Base-by-base conservation (phyloP, 164 flowering plant genomes). In the Saururus chinensis region DNA sequence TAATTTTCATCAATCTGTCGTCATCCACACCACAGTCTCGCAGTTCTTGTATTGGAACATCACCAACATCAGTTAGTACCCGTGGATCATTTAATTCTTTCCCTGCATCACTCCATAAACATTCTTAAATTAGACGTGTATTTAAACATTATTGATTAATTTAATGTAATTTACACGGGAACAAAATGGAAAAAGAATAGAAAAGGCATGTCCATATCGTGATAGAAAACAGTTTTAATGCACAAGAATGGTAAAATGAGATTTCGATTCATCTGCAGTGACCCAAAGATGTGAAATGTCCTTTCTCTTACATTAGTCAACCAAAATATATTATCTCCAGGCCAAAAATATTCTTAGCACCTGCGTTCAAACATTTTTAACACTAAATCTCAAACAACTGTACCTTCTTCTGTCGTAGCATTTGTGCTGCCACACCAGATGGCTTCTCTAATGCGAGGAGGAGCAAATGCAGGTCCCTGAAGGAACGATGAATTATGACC, bases 361-460 rank as follows among this genome's bases (percentile, higher is more conserved):
- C 37, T 30, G 2, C 37, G 6, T n/a, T 30, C 37, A 30, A 6
- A 30, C 37, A 30, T 30, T 30, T 30, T 30, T 30, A 2, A 30
- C 37, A 30, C 37, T 23, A 23, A 20, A 20, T 11, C 24, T 17
- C 21, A 25, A 71, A 87, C n/a, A n/a, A n/a, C n/a, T n/a, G n/a
- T n/a, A n/a, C 97, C 98, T 87, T 77, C 82, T 88, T 89, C 98
- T 26, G 96, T 93, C 37, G 91, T 69, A 53, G 97, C 70, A 68
- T 93, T 90, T 48, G 98, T 93, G 83, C 98, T 93, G 48, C 89
- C 96, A 76, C 92, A 86, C 98, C 98, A 93, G 51, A 93, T 90
- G 20, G 98, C 96, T 68, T 93, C 98, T 70, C 98, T 77, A 53
- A 93, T 93, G 10, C 91, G 92, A 21, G 98, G 98, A 63, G 98